Conservation (phyloP, 306 rosid genomes). For the Glycyrrhiza uralensis region DNA sequence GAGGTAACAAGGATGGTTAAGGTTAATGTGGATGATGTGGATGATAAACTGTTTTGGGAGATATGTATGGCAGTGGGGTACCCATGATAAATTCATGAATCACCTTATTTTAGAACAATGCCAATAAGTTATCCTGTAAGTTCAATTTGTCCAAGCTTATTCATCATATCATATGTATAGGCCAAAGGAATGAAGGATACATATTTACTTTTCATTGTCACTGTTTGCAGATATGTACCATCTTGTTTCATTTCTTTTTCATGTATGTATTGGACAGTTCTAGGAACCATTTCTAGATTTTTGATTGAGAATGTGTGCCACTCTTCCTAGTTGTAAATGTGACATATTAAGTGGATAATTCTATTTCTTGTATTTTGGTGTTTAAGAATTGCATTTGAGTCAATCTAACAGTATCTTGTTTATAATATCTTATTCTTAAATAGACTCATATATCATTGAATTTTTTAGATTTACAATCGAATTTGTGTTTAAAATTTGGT, state of each 20-base stretch:
- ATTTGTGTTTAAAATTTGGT: too few species aligned
- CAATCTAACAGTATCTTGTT: too few species aligned
- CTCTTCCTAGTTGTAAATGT: background rate
- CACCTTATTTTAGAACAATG: background rate
- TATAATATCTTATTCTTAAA: too few species aligned
- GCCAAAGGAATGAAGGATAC: background rate
- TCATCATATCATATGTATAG: background rate
- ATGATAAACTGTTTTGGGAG: conserved; percentile 60
- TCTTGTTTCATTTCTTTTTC: too few species aligned
- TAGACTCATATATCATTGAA: too few species aligned
- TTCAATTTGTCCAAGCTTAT: conserved; percentile 2
- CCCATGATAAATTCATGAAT: conserved; percentile 30
- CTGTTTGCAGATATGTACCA: background rate
- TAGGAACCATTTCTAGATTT: background rate
- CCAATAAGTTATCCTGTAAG: background rate
- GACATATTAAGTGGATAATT: too few species aligned
- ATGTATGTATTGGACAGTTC: background rate
- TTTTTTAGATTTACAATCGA: too few species aligned
- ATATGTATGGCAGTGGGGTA: conserved; percentile 53
- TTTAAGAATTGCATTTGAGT: too few species aligned
- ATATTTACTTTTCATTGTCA: background rate
- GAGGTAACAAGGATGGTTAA: conserved; percentile 23
- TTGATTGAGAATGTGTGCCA: background rate
- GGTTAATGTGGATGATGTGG: conserved; percentile 32
- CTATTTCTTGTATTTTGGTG: too few species aligned